Evolutionary conservation across 1,284 basidiomycete genomes (phyloP).

Genomic region (Tremellales sp.): DNA sequence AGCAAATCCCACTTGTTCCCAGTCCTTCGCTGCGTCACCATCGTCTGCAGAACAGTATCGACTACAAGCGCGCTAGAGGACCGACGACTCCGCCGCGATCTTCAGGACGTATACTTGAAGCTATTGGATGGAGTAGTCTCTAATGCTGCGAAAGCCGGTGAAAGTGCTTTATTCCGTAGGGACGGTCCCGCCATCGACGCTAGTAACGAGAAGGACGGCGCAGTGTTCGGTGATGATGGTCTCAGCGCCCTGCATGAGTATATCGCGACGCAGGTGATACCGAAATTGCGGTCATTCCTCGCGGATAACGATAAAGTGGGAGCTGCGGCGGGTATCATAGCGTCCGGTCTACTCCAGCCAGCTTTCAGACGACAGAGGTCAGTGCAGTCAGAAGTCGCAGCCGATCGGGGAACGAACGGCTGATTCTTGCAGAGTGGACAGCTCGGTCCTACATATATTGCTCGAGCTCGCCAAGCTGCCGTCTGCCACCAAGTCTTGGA

Average conservation of each 20-base stretch:
- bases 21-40: constrained; percentile 65
- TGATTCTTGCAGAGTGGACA: constrained; percentile 46
- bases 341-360: constrained; percentile 80
- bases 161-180: constrained; percentile 22
- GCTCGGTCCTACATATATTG: constrained; percentile 58
- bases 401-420: constrained; percentile 19
- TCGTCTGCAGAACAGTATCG: constrained; percentile 72
- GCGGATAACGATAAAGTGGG: constrained; percentile 80
- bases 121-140: constrained; percentile 75
- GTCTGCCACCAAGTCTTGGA: constrained; percentile 79
- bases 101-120: constrained; percentile 81
- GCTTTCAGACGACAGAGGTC: constrained; percentile 53
- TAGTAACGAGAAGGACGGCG: constrained; percentile 5
- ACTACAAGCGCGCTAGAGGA: constrained; percentile 89
- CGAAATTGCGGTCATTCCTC: constrained; percentile 73
- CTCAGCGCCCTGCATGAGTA: not conserved
- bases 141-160: constrained; percentile 68
- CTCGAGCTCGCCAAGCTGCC: constrained; percentile 74
- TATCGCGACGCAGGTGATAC: constrained; percentile 65
- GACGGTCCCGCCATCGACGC: not conserved
- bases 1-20: constrained; percentile 65
- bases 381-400: no score
- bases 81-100: constrained; percentile 76
- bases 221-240: not conserved
- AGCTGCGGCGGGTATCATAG: constrained; percentile 71